Evolutionary conservation across 2,329 filamentous ascomycete species (phyloP), one percentile per base, ranked within the genome.

Genomic region (Chaetothyriales sp.): DNA sequence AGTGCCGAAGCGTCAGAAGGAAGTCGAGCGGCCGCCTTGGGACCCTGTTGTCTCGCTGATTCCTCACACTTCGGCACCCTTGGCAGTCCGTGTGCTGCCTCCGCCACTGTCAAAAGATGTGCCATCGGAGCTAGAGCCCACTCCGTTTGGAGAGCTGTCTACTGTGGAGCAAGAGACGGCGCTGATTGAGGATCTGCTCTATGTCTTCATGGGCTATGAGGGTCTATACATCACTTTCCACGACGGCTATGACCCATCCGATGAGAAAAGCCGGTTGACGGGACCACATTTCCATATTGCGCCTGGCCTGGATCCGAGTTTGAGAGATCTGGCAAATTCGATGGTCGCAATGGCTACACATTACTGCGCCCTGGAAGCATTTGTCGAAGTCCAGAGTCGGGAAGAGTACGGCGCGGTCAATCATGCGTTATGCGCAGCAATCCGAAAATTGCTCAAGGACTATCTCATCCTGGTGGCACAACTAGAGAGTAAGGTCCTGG

Each of bases 191-290:
- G 92, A 98, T 61, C 69, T 98, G 15, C 69, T 96, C 36, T 95
- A 90, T 63, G 88, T 94, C 4, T 93, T 96, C 61, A 95, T 98
- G 89, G 92, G 92, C 20, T 95, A 88, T 57, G 92, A 98, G 68
- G 92, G 92, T n/a, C 88, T 95, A 65, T 96, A 96, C 64, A 85
- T 98, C 55, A 84, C 86, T 50, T 96, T 87, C 64, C 78, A 77
- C 52, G 84, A 86, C 58, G 77, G 78, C 7, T 96, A 94, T 65
- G 82, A 95, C 59, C 87, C 89, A 0, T 71, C 76, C 2, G 80
- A 86, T 48, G 92, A 98, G 69, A 86, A 90, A 61, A 87, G 93
- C 62, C 81, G 89, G 12, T 72, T 98, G 47, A 77, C 83, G 5
- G 92, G 92, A 0, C 92, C 92, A 1, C 71, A 74, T 8, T 96